These are phyloP conservation scores for Esteya vermicola DNA, from an alignment of 2,329 filamentous ascomycete species.

Conservation along the genomic window DNA sequence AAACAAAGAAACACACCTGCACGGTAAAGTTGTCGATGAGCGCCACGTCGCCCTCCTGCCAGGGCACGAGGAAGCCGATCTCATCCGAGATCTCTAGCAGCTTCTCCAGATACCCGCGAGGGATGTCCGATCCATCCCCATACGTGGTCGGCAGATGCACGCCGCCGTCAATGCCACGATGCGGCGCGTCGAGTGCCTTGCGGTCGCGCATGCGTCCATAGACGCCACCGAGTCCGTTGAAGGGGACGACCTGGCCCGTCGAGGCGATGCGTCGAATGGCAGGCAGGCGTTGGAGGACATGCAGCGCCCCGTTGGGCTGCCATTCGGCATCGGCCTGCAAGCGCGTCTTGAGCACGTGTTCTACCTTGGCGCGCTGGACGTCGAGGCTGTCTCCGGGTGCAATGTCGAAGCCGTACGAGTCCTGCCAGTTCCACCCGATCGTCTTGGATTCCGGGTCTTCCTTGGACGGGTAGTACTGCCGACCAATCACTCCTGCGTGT, in stretches of 20 bases:
- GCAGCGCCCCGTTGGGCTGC: conserved; percentile 7
- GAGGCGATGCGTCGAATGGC: conserved; percentile 5
- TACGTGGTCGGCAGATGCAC: conserved; percentile 6
- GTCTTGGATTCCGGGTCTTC: conserved; percentile 6
- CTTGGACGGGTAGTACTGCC: conserved; percentile 8
- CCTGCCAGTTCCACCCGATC: conserved; percentile 10
- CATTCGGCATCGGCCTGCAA: conserved; percentile 7
- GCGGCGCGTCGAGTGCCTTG: conserved; percentile 4
- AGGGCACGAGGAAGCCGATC: conserved; percentile 7
- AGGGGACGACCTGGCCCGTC: conserved; percentile 2
- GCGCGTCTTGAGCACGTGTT: conserved; percentile 1
- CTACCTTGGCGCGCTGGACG: conserved; percentile 6
- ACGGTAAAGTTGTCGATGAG: conserved; percentile 8
- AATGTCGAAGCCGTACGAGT: conserved; percentile 9
- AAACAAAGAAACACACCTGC: too few species aligned
- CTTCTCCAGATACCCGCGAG: conserved; percentile 4
- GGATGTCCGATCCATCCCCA: conserved; percentile 5
- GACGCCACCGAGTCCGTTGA: conserved; percentile 8
- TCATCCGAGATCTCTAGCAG: conserved; percentile 5
- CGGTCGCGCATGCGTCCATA: conserved; percentile 4
- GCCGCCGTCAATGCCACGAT: conserved; percentile 4
- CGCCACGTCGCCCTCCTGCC: conserved; percentile 8
- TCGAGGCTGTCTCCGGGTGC: conserved; percentile 1
- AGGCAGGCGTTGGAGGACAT: conserved; percentile 7
- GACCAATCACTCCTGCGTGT: too few species aligned